Evolutionary conservation across 1,139 yeast genomes (phyloP).

Genomic region (Suhomyces ambrosiae): DNA sequence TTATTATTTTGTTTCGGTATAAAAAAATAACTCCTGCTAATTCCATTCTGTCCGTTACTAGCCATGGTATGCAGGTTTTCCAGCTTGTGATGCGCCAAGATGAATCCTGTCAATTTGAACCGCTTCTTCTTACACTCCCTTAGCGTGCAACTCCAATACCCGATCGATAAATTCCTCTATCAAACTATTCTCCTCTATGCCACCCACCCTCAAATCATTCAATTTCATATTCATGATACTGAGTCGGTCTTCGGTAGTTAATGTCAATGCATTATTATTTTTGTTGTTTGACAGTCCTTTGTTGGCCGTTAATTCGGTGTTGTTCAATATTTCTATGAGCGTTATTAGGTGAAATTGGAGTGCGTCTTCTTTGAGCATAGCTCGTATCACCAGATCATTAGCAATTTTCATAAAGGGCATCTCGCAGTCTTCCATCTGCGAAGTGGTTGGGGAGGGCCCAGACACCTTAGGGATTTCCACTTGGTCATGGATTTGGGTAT

Average conservation of each 20-base stretch:
- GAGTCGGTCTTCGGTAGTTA: conserved; percentile 38
- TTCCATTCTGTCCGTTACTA: too few relatives aligned
- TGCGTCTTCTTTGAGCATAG: conserved; percentile 49
- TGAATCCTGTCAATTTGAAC: background rate
- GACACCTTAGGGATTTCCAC: too few relatives aligned
- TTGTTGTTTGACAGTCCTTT: conserved; percentile 18
- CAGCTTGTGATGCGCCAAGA: too few relatives aligned
- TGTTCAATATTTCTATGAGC: conserved; percentile 47
- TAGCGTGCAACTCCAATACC: conserved; percentile 15
- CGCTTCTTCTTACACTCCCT: background rate
- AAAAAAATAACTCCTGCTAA: background rate
- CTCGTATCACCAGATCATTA: conserved; percentile 41
- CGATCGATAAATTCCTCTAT: conserved; percentile 59
- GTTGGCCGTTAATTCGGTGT: conserved; percentile 48
- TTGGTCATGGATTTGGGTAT: conserved; percentile 28
- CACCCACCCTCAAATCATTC: conserved; percentile 61
- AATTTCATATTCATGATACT: conserved; percentile 63
- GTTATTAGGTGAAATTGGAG: conserved; percentile 56
- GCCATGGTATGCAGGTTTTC: too few relatives aligned
- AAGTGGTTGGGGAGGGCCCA: background rate
- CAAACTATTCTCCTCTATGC: conserved; percentile 61
- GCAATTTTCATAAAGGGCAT: conserved; percentile 23
- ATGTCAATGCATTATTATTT: conserved; percentile 16
- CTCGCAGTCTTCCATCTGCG: background rate
- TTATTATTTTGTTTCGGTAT: too few relatives aligned